Evolutionary conservation across 2,329 filamentous ascomycete species (phyloP).

Genomic region (Cyphellophora attinorum): DNA sequence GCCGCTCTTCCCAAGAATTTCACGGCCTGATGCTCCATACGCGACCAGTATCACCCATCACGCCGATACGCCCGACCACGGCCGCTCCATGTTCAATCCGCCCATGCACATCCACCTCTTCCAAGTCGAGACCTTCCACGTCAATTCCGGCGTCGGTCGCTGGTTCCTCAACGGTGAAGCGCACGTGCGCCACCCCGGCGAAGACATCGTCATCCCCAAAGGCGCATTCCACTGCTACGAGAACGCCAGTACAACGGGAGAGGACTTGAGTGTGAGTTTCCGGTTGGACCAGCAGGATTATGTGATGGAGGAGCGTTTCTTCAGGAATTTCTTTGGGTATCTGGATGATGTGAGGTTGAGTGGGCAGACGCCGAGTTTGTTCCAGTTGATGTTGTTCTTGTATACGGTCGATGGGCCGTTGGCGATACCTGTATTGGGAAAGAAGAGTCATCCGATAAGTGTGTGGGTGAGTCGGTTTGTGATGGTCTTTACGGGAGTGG

Average conservation of each 20-base stretch:
- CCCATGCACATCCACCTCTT: conserved; percentile 20
- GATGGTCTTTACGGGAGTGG: conserved; percentile 8
- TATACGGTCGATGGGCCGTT: too few relatives aligned
- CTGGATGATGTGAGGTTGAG: too few relatives aligned
- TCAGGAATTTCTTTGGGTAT: conserved; percentile 21
- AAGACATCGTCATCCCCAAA: conserved; percentile 10
- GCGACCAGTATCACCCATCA: conserved; percentile 15
- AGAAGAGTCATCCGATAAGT: too few relatives aligned
- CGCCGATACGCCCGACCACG: conserved; percentile 7
- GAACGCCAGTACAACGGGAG: conserved; percentile 14
- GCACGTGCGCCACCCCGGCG: conserved; percentile 3
- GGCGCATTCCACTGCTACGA: conserved; percentile 17
- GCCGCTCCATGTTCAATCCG: conserved; percentile 14
- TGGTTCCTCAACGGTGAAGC: conserved; percentile 13
- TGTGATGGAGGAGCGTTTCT: conserved; percentile 18
- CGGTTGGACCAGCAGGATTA: conserved; percentile 16
- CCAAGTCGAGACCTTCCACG: conserved; percentile 17
- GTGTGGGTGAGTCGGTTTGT: too few relatives aligned
- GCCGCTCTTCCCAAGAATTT: conserved; percentile 14
- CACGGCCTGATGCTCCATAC: conserved; percentile 13
- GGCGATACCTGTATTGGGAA: too few relatives aligned
- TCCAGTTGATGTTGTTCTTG: too few relatives aligned
- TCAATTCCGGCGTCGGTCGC: conserved; percentile 12
- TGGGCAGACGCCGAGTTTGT: too few relatives aligned
- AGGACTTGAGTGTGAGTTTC: conserved; percentile 17